Base-by-base conservation (phyloP, 1,139 yeast species). In the Yamadazyma spencermartinsiae region DNA sequence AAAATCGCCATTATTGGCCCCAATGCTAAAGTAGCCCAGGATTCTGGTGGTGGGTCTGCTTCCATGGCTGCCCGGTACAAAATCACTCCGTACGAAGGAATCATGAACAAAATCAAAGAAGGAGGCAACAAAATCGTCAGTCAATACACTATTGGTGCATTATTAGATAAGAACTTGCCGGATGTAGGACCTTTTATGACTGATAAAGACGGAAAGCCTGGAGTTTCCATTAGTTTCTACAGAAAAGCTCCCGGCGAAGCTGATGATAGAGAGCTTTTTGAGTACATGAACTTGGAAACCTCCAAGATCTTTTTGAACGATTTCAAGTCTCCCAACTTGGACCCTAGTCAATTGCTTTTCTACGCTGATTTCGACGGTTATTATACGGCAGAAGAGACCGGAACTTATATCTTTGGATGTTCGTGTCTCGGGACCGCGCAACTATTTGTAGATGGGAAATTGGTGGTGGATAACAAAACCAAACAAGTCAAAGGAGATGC, bases 391-490 rank as follows among this genome's bases (percentile, higher is more conserved):
- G 76, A 72, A 37, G 71, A 63, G 37, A 52, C 71, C 37, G 80
- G 74, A 15, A 68, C 60, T 11, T 79, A 76, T 50, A 71, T 66
- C 38, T 71, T 80, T 52, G 82, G 82, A 19, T 60, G 74, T 39
- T 57, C 72, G 7, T 71, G 72, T 35, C 53, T 67, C 37, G 86
- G 86, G 34, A 74, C 82, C 33, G 80, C 79, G 25, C 68, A 66
- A 49, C 46, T 80, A 18, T 80, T 65, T 49, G 56, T 80, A 37
- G 72, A 80, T 48, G 82, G 60, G 39, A 55, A 75, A 51, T 58
- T 76, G 39, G 63, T 80, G 20, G 78, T 79, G 42, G 84, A 79
- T 53, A 79, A 80, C 60, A 73, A 70, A 51, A 74, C 78, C 31
- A 56, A 65, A 17, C 85, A 80, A 60, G 62, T 50, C 12, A 55